Evolutionary conservation across 768 basidiomycete species (phyloP).

Genomic region (Leucogyrophana mollusca): DNA sequence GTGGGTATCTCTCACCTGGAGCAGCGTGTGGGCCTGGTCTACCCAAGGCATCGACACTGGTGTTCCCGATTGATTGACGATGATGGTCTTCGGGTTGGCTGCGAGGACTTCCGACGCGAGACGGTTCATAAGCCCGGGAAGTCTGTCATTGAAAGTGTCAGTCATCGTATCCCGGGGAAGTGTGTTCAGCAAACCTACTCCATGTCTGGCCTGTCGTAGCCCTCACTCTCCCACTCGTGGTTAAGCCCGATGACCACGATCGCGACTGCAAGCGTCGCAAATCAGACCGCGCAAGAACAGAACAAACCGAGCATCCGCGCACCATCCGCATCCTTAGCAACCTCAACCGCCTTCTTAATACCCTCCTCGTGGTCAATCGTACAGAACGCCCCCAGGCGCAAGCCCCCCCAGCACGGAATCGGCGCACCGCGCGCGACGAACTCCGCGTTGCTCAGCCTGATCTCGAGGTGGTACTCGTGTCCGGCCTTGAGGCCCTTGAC

Average conservation of each 20-base stretch:
- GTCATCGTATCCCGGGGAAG: background rate
- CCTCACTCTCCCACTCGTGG: slow-evolving; percentile 63
- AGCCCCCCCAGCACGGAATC: slow-evolving; percentile 39
- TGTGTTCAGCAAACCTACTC: slow-evolving; percentile 28
- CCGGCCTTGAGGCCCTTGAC: slow-evolving; percentile 42
- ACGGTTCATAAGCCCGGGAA: slow-evolving; percentile 50
- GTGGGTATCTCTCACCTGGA: slow-evolving; percentile 34
- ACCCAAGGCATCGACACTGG: slow-evolving; percentile 58
- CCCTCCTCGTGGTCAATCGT: slow-evolving; percentile 36
- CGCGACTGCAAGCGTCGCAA: slow-evolving; percentile 27
- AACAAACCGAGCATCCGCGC: slow-evolving; percentile 9
- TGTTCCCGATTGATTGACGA: slow-evolving; percentile 53
- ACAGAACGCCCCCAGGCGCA: slow-evolving; percentile 35
- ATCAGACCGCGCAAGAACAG: background rate
- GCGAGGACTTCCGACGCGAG: slow-evolving; percentile 47
- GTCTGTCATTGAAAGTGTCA: slow-evolving; percentile 20
- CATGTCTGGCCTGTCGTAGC: slow-evolving; percentile 51
- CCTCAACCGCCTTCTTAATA: slow-evolving; percentile 35
- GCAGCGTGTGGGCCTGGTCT: slow-evolving; percentile 32
- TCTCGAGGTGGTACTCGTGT: slow-evolving; percentile 34
- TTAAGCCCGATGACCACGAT: slow-evolving; percentile 56
- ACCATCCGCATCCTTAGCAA: slow-evolving; percentile 31
- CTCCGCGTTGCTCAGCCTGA: slow-evolving; percentile 21
- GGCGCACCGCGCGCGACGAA: slow-evolving; percentile 31
- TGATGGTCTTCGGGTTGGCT: slow-evolving; percentile 54